Percentiles rank a stretch among this genome's conserved stretches.
phyloP scores from a whole-genome alignment of 805 yeast genomes.

The Teunomyces funiuensis region DNA sequence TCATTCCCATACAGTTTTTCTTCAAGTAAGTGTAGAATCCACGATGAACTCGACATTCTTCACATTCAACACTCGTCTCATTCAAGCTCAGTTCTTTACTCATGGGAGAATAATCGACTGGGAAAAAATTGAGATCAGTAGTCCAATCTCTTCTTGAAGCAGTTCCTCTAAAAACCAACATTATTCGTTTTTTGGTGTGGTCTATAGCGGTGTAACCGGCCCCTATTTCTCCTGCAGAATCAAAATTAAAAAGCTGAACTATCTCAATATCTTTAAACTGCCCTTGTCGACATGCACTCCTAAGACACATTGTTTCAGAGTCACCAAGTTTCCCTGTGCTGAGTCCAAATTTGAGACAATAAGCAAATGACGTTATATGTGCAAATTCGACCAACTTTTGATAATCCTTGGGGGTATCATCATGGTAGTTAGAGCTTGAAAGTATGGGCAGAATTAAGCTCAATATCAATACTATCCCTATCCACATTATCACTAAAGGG shows the following conservation, averaged over 20 bases:
- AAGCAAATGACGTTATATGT: slow-evolving; percentile 34
- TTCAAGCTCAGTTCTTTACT: slow-evolving; percentile 14
- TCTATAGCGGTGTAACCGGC: slow-evolving; percentile 57
- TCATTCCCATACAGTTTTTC: slow-evolving; percentile 38
- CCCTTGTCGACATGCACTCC: slow-evolving; percentile 21
- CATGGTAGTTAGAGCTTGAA: background rate
- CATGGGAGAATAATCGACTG: slow-evolving; percentile 49
- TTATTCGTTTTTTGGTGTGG: slow-evolving; percentile 39
- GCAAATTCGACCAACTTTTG: slow-evolving; percentile 32
- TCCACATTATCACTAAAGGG: background rate
- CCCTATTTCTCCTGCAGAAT: slow-evolving; percentile 46
- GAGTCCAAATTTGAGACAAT: slow-evolving; percentile 36
- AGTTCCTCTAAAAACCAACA: slow-evolving; percentile 64
- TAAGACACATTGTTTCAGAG: slow-evolving; percentile 22
- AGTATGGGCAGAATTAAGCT: background rate
- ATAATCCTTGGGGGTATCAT: slow-evolving; percentile 15
- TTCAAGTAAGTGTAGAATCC: slow-evolving; percentile 57
- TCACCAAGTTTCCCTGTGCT: slow-evolving; percentile 22
- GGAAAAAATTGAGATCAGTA: slow-evolving; percentile 52
- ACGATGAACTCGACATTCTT: slow-evolving; percentile 57
- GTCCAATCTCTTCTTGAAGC: slow-evolving; percentile 60
- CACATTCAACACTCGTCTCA: slow-evolving; percentile 34
- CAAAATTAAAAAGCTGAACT: slow-evolving; percentile 40
- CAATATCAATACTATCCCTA: background rate
- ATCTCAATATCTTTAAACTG: slow-evolving; percentile 31